Base-by-base conservation (phyloP, 257 asterid genomes). In the Fraxinus quadrangulata region DNA sequence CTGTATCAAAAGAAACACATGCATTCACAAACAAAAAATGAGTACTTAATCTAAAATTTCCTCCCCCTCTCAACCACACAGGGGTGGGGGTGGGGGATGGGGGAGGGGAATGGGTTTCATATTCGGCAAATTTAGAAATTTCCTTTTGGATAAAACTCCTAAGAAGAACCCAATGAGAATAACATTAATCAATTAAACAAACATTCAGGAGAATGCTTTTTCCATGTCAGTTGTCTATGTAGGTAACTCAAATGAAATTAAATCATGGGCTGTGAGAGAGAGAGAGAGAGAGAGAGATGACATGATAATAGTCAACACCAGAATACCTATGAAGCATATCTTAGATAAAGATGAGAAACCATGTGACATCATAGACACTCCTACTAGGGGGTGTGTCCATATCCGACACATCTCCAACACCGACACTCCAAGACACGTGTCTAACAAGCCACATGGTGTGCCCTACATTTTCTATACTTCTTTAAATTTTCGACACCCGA, bases 1-100 rank as follows among this genome's bases (percentile, higher is more conserved):
- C 99, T 92, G 83, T 59, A 77, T 7, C 77, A 69, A 61, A 54
- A 67, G 59, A 42, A 73, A 73, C 3, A 74, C 68, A 76, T 71
- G 47, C 71, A 78, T 72, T 34, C 11, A 73, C 81, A 73, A 66
- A 13, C 28, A n/a, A 75, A 56, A n/a, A 56, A 56, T 56, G 9
- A 56, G 66, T 56, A 56, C 28, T n/a, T 1, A 56, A 56, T 56
- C 28, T 56, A 28, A 56, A 56, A 56, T 56, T 56, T n/a, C 66
- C 66, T 56, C 66, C n/a, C 7, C 19, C 51, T 45, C 54, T 45
- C 54, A 45, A 56, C 28, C 66, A n/a, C 66, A n/a, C 26, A n/a
- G 0, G 24, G 23, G 28, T 0, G 1, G 10, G 63, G 23, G 12
- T 2, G 13, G n/a, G n/a, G n/a, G n/a, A n/a, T n/a, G 31, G 31